Conservation (phyloP, 768 basidiomycete genomes). For the Serendipita sp. region DNA sequence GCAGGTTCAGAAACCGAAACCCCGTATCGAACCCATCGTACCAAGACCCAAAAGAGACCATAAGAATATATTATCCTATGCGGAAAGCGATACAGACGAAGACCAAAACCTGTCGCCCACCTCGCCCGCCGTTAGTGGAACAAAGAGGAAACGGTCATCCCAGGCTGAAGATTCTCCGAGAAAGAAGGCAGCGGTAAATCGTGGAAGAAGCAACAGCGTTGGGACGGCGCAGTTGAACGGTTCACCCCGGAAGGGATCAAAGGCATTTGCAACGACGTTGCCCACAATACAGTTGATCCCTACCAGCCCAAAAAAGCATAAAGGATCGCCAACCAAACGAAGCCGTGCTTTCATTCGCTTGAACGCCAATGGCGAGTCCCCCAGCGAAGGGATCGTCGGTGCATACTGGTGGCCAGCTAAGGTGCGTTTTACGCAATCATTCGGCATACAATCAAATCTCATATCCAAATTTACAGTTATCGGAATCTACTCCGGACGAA, state of each 20-base stretch:
- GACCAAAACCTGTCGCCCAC: neutral
- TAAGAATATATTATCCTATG: neutral
- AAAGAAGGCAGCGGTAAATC: neutral
- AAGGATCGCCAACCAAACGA: neutral
- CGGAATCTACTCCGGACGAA: neutral
- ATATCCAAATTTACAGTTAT: neutral
- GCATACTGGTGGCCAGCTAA: slow-evolving; percentile 4
- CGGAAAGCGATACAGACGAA: slow-evolving; percentile 1
- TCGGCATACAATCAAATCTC: neutral
- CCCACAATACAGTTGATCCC: neutral
- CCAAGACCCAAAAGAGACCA: neutral
- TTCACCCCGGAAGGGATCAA: neutral
- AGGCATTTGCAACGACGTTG: neutral
- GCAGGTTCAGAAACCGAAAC: neutral
- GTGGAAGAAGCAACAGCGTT: neutral
- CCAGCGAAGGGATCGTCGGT: neutral
- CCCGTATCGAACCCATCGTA: neutral
- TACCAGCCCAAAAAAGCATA: too few relatives aligned
- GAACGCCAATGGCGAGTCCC: neutral
- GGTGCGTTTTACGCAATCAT: neutral
- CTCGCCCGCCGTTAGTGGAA: neutral
- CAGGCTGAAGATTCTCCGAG: neutral
- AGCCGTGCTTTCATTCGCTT: neutral
- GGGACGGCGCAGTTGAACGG: neutral
- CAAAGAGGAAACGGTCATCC: neutral